Evolutionary conservation across 768 basidiomycete genomes (phyloP).

Genomic region (Mycena vulgaris): DNA sequence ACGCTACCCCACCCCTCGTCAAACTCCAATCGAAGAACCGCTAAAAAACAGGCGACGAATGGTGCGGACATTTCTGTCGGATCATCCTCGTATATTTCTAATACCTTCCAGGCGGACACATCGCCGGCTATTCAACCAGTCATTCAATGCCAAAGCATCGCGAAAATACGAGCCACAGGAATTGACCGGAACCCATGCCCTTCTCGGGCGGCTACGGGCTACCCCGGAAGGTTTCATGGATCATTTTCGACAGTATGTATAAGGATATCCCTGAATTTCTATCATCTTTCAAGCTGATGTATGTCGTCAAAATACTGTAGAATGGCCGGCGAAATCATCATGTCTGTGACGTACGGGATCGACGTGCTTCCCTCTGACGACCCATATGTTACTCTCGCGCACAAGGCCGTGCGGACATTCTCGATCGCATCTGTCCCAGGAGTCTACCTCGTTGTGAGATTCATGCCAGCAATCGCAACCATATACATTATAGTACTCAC

Average conservation of each 20-base stretch:
- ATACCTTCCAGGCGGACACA: conserved; percentile 20
- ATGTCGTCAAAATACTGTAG: conserved; percentile 15
- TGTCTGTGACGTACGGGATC: conserved; percentile 50
- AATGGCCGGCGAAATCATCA: conserved; percentile 47
- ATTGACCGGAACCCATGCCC: conserved; percentile 18
- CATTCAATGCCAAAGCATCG: conserved; percentile 10
- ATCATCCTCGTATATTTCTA: too few species aligned
- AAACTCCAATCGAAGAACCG: too few species aligned
- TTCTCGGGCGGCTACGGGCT: conserved; percentile 33
- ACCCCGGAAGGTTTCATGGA: conserved; percentile 16
- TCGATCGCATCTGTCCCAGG: conserved; percentile 45
- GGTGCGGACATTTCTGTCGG: not conserved
- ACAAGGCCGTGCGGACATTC: conserved; percentile 44
- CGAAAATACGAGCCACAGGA: conserved; percentile 14
- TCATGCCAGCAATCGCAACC: not conserved
- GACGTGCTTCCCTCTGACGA: conserved; percentile 47
- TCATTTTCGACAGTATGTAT: not conserved
- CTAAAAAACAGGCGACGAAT: conserved; percentile 17
- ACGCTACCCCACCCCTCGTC: not conserved
- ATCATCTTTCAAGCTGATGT: not conserved
- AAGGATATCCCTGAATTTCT: too few species aligned
- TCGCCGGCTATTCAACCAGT: conserved; percentile 28
- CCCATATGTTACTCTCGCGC: conserved; percentile 49
- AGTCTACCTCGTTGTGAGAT: conserved; percentile 48
- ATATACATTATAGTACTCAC: not conserved